Conservation (phyloP, 805 yeast genomes). For the Suhomyces kilbournensis region DNA sequence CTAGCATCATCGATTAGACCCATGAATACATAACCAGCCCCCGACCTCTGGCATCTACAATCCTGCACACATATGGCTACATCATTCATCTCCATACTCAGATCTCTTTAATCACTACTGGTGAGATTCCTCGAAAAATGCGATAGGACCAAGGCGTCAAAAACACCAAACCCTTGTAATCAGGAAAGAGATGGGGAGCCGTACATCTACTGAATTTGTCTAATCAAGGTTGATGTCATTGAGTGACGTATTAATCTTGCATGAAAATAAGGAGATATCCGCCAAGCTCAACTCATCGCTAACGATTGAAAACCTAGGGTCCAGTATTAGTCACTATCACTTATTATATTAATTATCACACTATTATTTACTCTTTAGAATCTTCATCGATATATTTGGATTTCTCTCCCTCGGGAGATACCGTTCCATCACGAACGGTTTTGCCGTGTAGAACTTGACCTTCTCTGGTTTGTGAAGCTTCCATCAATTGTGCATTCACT, state of each 20-base stretch:
- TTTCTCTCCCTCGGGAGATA: constrained; percentile 2
- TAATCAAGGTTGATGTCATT: neutral
- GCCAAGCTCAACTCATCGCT: neutral
- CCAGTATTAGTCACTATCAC: neutral
- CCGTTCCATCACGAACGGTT: constrained; percentile 16
- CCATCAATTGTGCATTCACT: constrained; percentile 38
- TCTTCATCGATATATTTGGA: constrained; percentile 14
- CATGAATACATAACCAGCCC: neutral
- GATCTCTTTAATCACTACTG: neutral
- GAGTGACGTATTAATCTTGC: neutral
- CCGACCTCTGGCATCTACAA: neutral
- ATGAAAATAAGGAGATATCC: neutral
- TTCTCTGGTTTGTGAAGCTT: constrained; percentile 10
- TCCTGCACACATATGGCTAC: neutral
- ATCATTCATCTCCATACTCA: neutral
- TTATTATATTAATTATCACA: neutral
- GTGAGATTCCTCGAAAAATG: neutral
- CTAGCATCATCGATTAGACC: neutral
- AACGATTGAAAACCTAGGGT: neutral
- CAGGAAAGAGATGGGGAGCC: neutral
- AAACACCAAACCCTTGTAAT: neutral
- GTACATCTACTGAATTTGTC: neutral
- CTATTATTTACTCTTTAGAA: constrained; percentile 13
- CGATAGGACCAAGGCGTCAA: neutral
- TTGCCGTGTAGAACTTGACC: constrained; percentile 25